phyloP scores from a whole-genome alignment of 1,284 basidiomycete species.

The Leccinum proliferum region DNA sequence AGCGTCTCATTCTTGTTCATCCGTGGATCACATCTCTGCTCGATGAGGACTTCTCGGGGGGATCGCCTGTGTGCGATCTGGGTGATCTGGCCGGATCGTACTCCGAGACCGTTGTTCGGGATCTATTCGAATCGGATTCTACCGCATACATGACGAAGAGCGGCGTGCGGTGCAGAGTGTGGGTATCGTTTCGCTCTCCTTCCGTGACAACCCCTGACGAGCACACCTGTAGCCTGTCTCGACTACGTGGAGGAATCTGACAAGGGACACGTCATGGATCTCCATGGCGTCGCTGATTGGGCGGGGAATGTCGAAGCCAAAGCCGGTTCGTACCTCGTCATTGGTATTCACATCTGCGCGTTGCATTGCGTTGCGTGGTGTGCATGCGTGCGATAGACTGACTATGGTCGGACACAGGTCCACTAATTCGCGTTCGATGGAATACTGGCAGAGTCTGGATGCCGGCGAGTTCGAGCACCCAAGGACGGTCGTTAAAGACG shows the following conservation, averaged over 20 bases:
- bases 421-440: neutral
- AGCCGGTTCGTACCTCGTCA: slow-evolving; percentile 13
- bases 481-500: neutral
- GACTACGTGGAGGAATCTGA: slow-evolving; percentile 6
- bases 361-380: neutral
- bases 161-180: neutral
- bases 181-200: neutral
- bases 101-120: neutral
- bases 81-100: neutral
- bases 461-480: neutral
- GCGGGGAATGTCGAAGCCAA: neutral
- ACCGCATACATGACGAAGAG: neutral
- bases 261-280: neutral
- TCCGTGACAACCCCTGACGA: neutral
- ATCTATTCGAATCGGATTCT: neutral
- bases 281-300: neutral
- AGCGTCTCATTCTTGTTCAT: no score
- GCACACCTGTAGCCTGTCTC: slow-evolving; percentile 7
- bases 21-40: no score
- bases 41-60: no score
- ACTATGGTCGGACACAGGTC: slow-evolving; percentile 6
- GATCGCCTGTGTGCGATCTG: neutral
- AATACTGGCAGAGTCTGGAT: neutral
- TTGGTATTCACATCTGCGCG: neutral
- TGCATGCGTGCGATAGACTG: neutral